Conservation (phyloP, 371 early-diverging fungal species). For the Saksenaea vasiformis region DNA sequence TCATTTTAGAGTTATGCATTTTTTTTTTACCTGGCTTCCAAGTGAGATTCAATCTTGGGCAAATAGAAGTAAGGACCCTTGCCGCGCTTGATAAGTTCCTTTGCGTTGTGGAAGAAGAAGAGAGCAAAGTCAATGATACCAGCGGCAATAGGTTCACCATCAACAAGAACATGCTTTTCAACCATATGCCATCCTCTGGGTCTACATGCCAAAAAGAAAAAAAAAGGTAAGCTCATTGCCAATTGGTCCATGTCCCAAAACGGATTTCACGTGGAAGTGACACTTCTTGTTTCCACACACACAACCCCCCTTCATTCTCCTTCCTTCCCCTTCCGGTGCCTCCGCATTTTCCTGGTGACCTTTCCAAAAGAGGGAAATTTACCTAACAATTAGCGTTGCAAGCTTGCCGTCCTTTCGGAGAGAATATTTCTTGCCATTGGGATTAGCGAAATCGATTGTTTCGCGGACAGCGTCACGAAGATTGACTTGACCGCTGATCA, state of each 20-base stretch:
- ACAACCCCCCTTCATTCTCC: neutral
- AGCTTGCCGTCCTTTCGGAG: slow-evolving; percentile 82
- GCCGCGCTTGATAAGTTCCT: slow-evolving; percentile 76
- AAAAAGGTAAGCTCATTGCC: neutral
- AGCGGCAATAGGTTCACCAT: slow-evolving; percentile 89
- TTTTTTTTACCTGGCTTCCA: slow-evolving; percentile 76
- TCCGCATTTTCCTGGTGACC: slow-evolving; percentile 3
- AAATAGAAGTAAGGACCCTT: slow-evolving; percentile 97
- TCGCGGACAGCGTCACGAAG: slow-evolving; percentile 89
- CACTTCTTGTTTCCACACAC: neutral
- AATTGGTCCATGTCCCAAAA: neutral
- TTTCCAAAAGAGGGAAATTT: slow-evolving; percentile 14
- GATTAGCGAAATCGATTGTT: slow-evolving; percentile 80
- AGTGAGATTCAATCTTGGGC: slow-evolving; percentile 96
- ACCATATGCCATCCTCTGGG: slow-evolving; percentile 98
- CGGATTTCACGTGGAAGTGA: slow-evolving; percentile 1
- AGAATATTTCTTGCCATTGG: slow-evolving; percentile 91
- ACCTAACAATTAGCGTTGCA: slow-evolving; percentile 89
- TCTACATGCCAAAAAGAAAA: slow-evolving; percentile 34
- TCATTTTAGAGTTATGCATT: neutral
- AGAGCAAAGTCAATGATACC: slow-evolving; percentile 95
- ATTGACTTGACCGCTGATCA: slow-evolving; percentile 88
- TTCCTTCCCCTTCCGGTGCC: slow-evolving; percentile 1
- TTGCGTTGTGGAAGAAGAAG: slow-evolving; percentile 96
- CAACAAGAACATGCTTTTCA: slow-evolving; percentile 91